Evolutionary conservation across 371 early-diverging fungal genomes (phyloP).

Genomic region (Fennellomyces sp.): DNA sequence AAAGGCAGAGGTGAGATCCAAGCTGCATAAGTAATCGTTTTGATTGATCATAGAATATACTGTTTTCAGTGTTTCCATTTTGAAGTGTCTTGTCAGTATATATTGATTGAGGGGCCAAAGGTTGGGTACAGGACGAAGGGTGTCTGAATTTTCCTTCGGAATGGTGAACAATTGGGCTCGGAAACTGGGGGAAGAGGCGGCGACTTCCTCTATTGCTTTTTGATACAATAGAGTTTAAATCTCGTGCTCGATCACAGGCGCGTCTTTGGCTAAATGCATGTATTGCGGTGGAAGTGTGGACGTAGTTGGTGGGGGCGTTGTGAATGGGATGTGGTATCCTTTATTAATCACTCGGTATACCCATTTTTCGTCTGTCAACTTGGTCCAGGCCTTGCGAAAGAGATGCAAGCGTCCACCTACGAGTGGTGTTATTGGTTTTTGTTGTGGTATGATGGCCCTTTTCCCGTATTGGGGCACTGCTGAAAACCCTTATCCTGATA

Average conservation of each 20-base stretch:
- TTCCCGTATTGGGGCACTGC: no score
- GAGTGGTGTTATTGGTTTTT: no score
- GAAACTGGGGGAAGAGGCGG: constrained; percentile 13
- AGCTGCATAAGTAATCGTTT: constrained; percentile 18
- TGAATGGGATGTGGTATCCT: not conserved
- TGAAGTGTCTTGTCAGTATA: constrained; percentile 17
- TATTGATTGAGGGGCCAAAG: constrained; percentile 22
- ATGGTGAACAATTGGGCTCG: constrained; percentile 19
- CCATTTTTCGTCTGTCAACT: not conserved
- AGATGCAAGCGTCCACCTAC: no score
- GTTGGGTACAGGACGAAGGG: constrained; percentile 23
- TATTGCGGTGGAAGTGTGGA: not conserved
- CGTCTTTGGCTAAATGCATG: not conserved
- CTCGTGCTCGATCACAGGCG: not conserved
- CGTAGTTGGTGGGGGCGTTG: not conserved
- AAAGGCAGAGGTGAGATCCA: constrained; percentile 17
- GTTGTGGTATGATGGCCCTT: no score
- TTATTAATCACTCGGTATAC: not conserved
- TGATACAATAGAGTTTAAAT: not conserved
- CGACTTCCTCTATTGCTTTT: not conserved
- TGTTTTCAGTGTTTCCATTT: constrained; percentile 24
- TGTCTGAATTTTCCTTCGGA: constrained; percentile 21
- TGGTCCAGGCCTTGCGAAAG: not conserved
- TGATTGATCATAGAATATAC: constrained; percentile 19
- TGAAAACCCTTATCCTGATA: no score